These are phyloP conservation scores for Poa pratensis DNA, from an alignment of 176 grass and related monocot species.

Conservation along the genomic window DNA sequence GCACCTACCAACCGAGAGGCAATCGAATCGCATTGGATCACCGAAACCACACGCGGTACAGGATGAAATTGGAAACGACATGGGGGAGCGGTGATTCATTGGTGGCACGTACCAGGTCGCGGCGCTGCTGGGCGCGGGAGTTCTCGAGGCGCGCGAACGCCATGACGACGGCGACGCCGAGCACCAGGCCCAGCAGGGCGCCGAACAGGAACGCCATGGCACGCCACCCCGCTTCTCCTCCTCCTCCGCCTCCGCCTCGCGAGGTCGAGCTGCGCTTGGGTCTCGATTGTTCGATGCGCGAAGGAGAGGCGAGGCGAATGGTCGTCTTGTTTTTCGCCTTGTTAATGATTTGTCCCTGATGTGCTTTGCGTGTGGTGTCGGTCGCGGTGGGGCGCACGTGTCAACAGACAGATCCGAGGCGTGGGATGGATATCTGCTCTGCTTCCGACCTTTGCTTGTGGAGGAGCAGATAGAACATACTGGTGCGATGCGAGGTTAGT, in stretches of 20 bases:
- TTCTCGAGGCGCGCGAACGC: slow-evolving; percentile 75
- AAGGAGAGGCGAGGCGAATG: background rate
- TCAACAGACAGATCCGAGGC: background rate
- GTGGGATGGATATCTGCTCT: too few relatives aligned
- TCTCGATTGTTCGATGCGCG: slow-evolving; percentile 18
- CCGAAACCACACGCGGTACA: background rate
- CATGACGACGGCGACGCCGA: slow-evolving; percentile 81
- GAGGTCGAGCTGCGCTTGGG: background rate
- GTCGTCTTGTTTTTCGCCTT: background rate
- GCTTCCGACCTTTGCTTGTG: too few relatives aligned
- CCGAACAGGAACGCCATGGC: slow-evolving; percentile 88
- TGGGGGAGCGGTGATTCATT: too few relatives aligned
- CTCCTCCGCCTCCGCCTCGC: background rate
- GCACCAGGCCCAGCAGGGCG: slow-evolving; percentile 61
- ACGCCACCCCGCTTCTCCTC: background rate
- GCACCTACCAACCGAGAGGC: background rate
- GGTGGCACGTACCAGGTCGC: slow-evolving; percentile 61
- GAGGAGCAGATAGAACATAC: too few relatives aligned
- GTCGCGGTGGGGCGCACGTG: background rate
- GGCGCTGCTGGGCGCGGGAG: slow-evolving; percentile 77
- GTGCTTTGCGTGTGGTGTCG: slow-evolving; percentile 36
- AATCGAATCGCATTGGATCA: slow-evolving; percentile 18
- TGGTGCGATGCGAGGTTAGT: too few relatives aligned
- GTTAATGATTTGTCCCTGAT: background rate
- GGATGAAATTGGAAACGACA: background rate